Evolutionary conservation across 139 green algal genomes (phyloP), one percentile per base, ranked within the genome.

Genomic region (Tetraselmis striata): DNA sequence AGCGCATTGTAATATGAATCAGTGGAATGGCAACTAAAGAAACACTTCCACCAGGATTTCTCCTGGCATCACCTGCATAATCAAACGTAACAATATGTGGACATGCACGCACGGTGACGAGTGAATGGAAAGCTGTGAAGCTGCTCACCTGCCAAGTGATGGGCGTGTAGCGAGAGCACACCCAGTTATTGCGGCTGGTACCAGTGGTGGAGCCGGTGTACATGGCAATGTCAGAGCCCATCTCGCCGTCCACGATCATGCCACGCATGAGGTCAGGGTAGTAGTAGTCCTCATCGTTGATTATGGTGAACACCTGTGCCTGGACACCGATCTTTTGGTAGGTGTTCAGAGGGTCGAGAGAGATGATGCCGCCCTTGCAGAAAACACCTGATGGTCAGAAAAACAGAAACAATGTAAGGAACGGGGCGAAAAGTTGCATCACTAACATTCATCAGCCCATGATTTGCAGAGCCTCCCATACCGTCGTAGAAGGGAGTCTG

Each of bases 221-320:
- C 26, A 59, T 45, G 29, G 81, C 58, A 31, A 84, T 80, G 75
- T 78, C 75, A 1, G 2, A 80, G 2, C 81, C 81, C 32, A 29
- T 79, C n/a, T 77, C 80, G 75, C 27, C 27, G 81, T 80, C 27
- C 1, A 84, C 81, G 31, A 84, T 84, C 81, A 84, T 84, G 29
- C 81, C 81, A 23, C 67, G 28, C 11, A 84, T 80, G 27, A 84
- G 81, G 59, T 84, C 67, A 1, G 59, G 67, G 81, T 84, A 84
- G 81, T 84, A 80, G 81, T 84, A 84, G 23, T 28, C 67, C 75
- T 84, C 81, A 59, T 84, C 81, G 81, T 84, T 84, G 81, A 84
- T 59, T 1, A 84, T 80, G 30, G 59, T 80, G 81, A 80, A 84
- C 1, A 84, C 59, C 75, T 84, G 81, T 59, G 81, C 59, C 59